Conservation (phyloP, 2,329 filamentous ascomycete genomes). For the Trichoderma sp. region DNA sequence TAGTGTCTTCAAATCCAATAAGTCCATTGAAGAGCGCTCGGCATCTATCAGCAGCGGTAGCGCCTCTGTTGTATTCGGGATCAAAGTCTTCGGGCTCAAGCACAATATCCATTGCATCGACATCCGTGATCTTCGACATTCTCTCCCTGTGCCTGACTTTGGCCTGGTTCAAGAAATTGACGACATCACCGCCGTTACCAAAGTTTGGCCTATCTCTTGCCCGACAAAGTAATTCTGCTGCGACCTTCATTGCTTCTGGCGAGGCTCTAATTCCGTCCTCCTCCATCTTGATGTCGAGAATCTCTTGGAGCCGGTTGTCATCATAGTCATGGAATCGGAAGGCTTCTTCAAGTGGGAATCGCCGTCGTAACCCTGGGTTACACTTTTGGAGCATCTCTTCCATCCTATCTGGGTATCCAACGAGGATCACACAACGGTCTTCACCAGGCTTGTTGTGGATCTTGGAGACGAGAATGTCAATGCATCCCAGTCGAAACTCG, state of each 20-base stretch:
- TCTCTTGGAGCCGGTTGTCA: not conserved
- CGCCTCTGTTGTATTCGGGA: not conserved
- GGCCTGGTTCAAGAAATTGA: not conserved
- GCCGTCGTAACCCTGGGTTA: not conserved
- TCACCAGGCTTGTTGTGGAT: not conserved
- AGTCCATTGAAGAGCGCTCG: not conserved
- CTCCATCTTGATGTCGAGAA: not conserved
- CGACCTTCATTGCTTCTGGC: not conserved
- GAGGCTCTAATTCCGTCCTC: not conserved
- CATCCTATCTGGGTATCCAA: not conserved
- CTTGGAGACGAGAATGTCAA: not conserved
- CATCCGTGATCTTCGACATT: not conserved
- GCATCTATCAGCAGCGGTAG: not conserved
- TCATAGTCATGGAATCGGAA: not conserved
- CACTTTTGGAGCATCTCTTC: not conserved
- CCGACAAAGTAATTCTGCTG: not conserved
- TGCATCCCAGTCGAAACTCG: not conserved
- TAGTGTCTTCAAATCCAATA: not conserved
- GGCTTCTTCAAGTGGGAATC: not conserved
- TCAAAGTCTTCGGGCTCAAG: slow-evolving; percentile 1
- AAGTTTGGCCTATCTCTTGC: not conserved
- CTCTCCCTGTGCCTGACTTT: not conserved
- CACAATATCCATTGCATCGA: not conserved
- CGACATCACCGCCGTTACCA: not conserved
- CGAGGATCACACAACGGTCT: not conserved